Conservation (phyloP, 2,329 filamentous ascomycete species). For the Cercospora sesami region DNA sequence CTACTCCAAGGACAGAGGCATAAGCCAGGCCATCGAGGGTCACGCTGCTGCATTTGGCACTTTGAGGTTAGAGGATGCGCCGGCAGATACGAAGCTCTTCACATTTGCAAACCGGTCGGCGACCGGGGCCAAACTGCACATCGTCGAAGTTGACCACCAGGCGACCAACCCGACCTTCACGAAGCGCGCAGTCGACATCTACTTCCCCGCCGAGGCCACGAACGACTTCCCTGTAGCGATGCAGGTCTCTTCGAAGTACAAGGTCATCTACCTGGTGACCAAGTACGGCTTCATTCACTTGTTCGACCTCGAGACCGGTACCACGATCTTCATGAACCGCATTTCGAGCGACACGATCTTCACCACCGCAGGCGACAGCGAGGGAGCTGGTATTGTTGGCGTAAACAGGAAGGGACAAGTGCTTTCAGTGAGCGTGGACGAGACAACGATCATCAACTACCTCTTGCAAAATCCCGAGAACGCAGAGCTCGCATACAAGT, state of each 20-base stretch:
- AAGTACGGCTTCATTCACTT: constrained; percentile 99
- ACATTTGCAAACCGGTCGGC: constrained; percentile 91
- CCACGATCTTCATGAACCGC: constrained; percentile 98
- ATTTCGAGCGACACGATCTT: constrained; percentile 99
- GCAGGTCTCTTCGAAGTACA: constrained; percentile 95
- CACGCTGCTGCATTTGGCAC: constrained; percentile 94
- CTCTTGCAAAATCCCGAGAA: constrained; percentile 96
- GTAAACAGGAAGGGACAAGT: constrained; percentile 99
- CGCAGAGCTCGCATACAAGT: constrained; percentile 88
- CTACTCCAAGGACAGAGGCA: constrained; percentile 91
- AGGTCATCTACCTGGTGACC: constrained; percentile 93
- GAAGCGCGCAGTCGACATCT: constrained; percentile 97
- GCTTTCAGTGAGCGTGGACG: constrained; percentile 88
- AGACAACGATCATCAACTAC: constrained; percentile 87
- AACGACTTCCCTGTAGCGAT: constrained; percentile 98
- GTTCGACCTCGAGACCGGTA: constrained; percentile 93
- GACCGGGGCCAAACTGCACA: constrained; percentile 89
- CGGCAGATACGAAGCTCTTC: constrained; percentile 91
- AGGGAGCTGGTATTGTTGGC: constrained; percentile 84
- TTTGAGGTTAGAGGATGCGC: constrained; percentile 81
- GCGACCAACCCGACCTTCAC: constrained; percentile 83
- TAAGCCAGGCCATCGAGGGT: constrained; percentile 97
- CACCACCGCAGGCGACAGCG: constrained; percentile 80
- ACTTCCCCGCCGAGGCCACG: constrained; percentile 91
- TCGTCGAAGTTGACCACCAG: constrained; percentile 95